These are phyloP conservation scores for Leccinum boreale DNA, from an alignment of 768 basidiomycete genomes.

Conservation along the genomic window DNA sequence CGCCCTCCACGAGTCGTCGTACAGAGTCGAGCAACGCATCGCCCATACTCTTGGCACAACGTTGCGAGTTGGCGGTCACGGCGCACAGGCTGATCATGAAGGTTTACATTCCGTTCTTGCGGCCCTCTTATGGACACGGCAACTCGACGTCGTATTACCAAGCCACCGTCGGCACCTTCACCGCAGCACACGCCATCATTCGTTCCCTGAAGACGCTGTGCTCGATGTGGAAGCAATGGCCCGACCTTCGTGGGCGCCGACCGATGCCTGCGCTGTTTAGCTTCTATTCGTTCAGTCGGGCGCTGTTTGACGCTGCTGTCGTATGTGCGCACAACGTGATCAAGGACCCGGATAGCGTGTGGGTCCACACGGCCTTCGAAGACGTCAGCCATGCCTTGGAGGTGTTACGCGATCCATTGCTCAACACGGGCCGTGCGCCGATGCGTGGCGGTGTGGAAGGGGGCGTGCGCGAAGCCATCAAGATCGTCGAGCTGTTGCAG, in stretches of 20 bases:
- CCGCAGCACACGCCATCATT: constrained; percentile 65
- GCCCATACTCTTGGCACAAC: constrained; percentile 45
- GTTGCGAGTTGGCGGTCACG: constrained; percentile 57
- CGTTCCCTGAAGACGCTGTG: constrained; percentile 46
- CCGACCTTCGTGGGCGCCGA: constrained; percentile 30
- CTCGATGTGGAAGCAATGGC: constrained; percentile 36
- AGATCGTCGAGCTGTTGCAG: constrained; percentile 38
- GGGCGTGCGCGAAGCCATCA: constrained; percentile 35
- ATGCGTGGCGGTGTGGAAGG: constrained; percentile 34
- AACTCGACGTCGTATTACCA: constrained; percentile 41
- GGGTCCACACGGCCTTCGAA: constrained; percentile 46
- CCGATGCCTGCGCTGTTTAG: constrained; percentile 47
- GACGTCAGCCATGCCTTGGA: constrained; percentile 44
- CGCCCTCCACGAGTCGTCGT: constrained; percentile 8
- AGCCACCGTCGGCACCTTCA: constrained; percentile 54
- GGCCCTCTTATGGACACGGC: constrained; percentile 29
- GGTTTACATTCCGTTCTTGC: constrained; percentile 66
- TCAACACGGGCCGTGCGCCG: constrained; percentile 31
- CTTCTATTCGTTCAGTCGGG: constrained; percentile 57
- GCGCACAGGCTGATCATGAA: constrained; percentile 61
- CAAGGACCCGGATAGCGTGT: constrained; percentile 46
- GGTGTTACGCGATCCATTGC: constrained; percentile 37
- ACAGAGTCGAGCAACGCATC: constrained; percentile 23
- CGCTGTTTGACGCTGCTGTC: constrained; percentile 65
- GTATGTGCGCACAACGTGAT: constrained; percentile 62